Conservation (phyloP, 1,139 yeast species). For the Candida labiduridarum region DNA sequence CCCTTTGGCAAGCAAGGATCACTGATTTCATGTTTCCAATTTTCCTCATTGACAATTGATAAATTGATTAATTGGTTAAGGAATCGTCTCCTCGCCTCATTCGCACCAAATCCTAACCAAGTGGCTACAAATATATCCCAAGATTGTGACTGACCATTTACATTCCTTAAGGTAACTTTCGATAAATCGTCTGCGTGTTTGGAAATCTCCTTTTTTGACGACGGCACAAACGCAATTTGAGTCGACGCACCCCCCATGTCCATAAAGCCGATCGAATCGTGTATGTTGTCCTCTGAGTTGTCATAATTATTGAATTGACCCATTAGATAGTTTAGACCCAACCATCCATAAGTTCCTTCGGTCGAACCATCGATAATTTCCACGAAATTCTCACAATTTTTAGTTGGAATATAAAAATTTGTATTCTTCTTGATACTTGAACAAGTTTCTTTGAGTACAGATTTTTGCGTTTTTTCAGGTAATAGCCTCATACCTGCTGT, state of each 20-base stretch:
- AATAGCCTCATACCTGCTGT: constrained; percentile 84
- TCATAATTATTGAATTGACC: constrained; percentile 55
- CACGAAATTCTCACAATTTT: constrained; percentile 59
- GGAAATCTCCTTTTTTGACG: constrained; percentile 48
- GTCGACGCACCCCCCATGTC: constrained; percentile 93
- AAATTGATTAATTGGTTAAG: constrained; percentile 50
- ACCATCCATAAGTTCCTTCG: constrained; percentile 83
- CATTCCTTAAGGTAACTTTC: constrained; percentile 53
- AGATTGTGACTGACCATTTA: constrained; percentile 61
- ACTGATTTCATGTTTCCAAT: constrained; percentile 31
- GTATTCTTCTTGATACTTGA: constrained; percentile 48
- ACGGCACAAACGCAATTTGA: constrained; percentile 78
- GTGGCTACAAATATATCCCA: constrained; percentile 81
- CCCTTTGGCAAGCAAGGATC: constrained; percentile 78
- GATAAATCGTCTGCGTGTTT: constrained; percentile 68
- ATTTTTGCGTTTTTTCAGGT: constrained; percentile 46
- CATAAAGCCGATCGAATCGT: constrained; percentile 76
- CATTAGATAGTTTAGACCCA: constrained; percentile 69
- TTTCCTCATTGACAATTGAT: constrained; percentile 24
- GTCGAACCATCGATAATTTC: constrained; percentile 79
- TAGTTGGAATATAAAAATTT: constrained; percentile 42
- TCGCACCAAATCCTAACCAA: constrained; percentile 87
- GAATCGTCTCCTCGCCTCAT: constrained; percentile 71
- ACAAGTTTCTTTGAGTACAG: constrained; percentile 56
- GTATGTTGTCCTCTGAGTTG: constrained; percentile 24